These are phyloP conservation scores for Coemansia sp. DNA, from an alignment of 192 early-diverging fungal genomes.

Conservation along the genomic window DNA sequence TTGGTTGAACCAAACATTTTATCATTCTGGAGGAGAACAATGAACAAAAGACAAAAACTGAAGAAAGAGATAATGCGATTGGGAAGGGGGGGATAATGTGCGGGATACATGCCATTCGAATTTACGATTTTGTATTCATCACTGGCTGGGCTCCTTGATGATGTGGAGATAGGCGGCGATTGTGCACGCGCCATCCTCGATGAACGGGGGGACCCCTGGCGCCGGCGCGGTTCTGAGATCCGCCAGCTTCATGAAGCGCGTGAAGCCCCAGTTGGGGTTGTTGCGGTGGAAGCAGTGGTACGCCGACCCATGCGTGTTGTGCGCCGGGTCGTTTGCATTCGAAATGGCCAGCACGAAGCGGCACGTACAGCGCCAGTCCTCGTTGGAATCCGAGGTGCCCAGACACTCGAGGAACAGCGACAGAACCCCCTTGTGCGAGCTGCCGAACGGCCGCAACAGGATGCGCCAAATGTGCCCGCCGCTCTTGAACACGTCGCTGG, in stretches of 20 bases:
- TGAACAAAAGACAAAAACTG: no score
- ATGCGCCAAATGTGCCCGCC: conserved; percentile 69
- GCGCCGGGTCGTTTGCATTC: conserved; percentile 70
- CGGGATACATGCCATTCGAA: no score
- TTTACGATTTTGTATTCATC: no score
- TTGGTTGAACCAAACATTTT: no score
- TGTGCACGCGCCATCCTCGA: conserved; percentile 68
- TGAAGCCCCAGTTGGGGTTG: conserved; percentile 97
- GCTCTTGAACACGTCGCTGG: conserved; percentile 49
- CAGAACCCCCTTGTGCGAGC: conserved; percentile 69
- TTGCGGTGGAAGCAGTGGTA: conserved; percentile 84
- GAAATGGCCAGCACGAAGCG: conserved; percentile 83
- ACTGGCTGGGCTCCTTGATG: conserved; percentile 73
- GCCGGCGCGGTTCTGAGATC: conserved; percentile 53
- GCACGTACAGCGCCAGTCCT: conserved; percentile 78
- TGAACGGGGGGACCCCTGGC: conserved; percentile 56
- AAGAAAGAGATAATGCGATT: neutral
- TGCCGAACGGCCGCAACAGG: conserved; percentile 87
- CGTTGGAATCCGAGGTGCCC: conserved; percentile 61
- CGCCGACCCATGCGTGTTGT: conserved; percentile 65
- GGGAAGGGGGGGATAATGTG: neutral
- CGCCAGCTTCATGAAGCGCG: conserved; percentile 67
- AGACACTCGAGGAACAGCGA: conserved; percentile 90
- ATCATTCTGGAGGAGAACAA: no score
- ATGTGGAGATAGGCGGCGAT: conserved; percentile 78